These are phyloP conservation scores for Cubamyces lactineus DNA, from an alignment of 768 basidiomycete species.

Conservation along the genomic window DNA sequence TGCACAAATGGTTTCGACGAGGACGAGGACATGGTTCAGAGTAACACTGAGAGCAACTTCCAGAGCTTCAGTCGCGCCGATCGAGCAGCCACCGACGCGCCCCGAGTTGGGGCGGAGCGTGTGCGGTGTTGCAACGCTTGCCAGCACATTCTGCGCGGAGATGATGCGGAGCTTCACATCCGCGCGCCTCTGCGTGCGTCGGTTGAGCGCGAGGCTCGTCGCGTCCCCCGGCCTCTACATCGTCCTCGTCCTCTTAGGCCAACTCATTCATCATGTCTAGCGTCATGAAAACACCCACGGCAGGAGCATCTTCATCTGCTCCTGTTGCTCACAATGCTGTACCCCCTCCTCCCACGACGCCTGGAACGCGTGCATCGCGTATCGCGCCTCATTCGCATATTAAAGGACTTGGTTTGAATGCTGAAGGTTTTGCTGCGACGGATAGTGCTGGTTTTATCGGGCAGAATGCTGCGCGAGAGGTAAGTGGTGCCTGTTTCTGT, in stretches of 20 bases:
- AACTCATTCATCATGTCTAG: conserved; percentile 20
- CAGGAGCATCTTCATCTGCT: conserved; percentile 32
- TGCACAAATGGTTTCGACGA: conserved; percentile 66
- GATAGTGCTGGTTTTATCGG: conserved; percentile 90
- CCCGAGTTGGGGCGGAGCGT: neutral
- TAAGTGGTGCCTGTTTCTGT: conserved; percentile 35
- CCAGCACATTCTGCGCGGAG: neutral
- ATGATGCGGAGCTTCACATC: neutral
- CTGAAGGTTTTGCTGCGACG: conserved; percentile 76
- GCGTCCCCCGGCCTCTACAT: conserved; percentile 1
- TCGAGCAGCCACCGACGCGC: conserved; percentile 11
- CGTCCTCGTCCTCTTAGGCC: neutral
- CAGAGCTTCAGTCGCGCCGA: neutral
- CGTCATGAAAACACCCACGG: conserved; percentile 26
- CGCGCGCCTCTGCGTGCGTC: neutral
- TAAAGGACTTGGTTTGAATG: conserved; percentile 88
- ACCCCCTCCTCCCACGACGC: conserved; percentile 64
- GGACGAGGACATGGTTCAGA: conserved; percentile 24
- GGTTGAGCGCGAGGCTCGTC: conserved; percentile 6
- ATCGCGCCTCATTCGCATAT: conserved; percentile 96
- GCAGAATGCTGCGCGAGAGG: conserved; percentile 89
- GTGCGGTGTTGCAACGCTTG: neutral
- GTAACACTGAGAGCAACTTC: neutral
- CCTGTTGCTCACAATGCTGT: conserved; percentile 65
- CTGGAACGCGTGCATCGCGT: conserved; percentile 70